phyloP scores from a whole-genome alignment of 83 land plant genomes.

The Picea mariana region DNA sequence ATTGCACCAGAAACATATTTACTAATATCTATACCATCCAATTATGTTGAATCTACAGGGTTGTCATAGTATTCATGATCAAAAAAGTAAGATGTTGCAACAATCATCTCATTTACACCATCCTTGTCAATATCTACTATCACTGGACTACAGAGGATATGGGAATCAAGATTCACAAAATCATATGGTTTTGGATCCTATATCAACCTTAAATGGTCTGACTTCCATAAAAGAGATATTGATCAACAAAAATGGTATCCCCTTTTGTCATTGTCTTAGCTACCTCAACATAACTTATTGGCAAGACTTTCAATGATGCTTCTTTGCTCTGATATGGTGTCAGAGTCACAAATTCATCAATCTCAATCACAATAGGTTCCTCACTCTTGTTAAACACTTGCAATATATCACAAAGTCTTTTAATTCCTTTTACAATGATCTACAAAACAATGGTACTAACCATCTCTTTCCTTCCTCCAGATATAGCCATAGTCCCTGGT shows the following conservation, averaged over 20 bases:
- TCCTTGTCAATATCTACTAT: constrained; percentile 95
- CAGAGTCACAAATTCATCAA: constrained; percentile 56
- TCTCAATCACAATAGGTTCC: constrained; percentile 62
- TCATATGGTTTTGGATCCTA: constrained; percentile 67
- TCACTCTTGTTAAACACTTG: constrained; percentile 69
- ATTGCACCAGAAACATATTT: constrained; percentile 91
- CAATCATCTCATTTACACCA: constrained; percentile 89
- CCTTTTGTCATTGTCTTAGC: constrained; percentile 18
- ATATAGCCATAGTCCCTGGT: too few species aligned
- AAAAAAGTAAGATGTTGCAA: constrained; percentile 93
- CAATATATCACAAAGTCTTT: constrained; percentile 19
- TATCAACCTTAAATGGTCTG: too few species aligned
- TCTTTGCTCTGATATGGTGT: constrained; percentile 60
- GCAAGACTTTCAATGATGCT: constrained; percentile 66
- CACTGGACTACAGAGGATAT: constrained; percentile 89
- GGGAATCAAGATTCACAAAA: constrained; percentile 83
- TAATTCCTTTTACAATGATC: too few species aligned
- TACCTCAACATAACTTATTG: constrained; percentile 71
- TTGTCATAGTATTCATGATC: constrained; percentile 92
- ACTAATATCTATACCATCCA: constrained; percentile 78
- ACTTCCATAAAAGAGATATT: too few species aligned
- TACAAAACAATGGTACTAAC: too few species aligned
- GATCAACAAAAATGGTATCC: too few species aligned
- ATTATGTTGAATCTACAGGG: constrained; percentile 69
- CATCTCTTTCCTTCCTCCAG: too few species aligned